Evolutionary conservation across 306 rosid species (phyloP), one percentile per base, ranked within the genome.

Genomic region (Myrica gale): DNA sequence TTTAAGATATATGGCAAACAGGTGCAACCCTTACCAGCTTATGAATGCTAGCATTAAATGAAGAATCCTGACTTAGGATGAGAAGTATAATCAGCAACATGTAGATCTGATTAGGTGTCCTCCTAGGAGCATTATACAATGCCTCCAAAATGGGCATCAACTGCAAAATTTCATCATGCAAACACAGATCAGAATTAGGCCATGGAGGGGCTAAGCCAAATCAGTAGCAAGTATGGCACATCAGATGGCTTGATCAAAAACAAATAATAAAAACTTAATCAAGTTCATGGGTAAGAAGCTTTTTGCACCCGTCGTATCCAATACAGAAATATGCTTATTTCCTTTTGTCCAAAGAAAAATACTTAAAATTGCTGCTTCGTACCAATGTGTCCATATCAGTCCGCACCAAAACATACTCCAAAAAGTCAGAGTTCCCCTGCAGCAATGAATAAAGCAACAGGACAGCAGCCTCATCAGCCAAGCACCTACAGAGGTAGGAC

Each of bases 371-470:
- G 47, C 52, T 50, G 74, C 55, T 52, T 41, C 96, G 54, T 96
- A 96, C 99, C 99, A 96, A 79, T 63, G 98, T 96, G 84, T 96
- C 98, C 86, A 92, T 52, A 89, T 96, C 99, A 80, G 97, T 96
- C 84, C 99, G 97, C 86, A 96, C 99, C 90, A 96, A 87, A 51
- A 92, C 99, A 78, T 96, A 96, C 83, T 96, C 99, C 83, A 89
- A 84, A 86, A 96, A 96, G 75, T 86, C 84, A n/a, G 93, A 81
- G 81, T 96, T 96, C 82, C 98, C 99, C 84, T 96, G 98, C 85
- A 96, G 76, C 71, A 96, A 86, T 48, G 99, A 90, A 86, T 96
- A 96, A 71, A 96, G 98, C 82, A 96, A 83, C 44, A 96, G 91
- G 16, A 91, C 99, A 74, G 97, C 92, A 81, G 93, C 83, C 89